phyloP scores from a whole-genome alignment of 352 stramenopile species.

The Thalassiosira hispida region DNA sequence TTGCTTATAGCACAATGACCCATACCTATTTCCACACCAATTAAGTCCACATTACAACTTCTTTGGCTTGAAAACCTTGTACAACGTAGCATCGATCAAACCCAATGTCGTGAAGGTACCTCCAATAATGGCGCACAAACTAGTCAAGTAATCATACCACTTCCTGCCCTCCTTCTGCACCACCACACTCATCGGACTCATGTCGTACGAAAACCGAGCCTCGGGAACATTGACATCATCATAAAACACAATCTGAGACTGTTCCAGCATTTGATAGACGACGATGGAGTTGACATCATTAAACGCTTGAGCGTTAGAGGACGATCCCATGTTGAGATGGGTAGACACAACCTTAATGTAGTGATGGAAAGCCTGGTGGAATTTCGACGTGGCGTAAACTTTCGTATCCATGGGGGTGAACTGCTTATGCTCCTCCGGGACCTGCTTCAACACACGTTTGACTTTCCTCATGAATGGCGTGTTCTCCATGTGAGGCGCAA shows the following conservation, averaged over 20 bases:
- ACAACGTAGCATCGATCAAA: constrained; percentile 83
- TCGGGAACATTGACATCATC: constrained; percentile 85
- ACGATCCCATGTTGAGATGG: constrained; percentile 81
- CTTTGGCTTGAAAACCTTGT: constrained; percentile 84
- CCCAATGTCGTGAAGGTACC: constrained; percentile 91
- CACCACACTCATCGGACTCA: constrained; percentile 91
- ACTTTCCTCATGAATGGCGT: constrained; percentile 55
- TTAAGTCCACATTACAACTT: constrained; percentile 66
- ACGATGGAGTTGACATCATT: constrained; percentile 88
- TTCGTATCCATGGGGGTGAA: constrained; percentile 92
- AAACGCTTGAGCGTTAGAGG: constrained; percentile 16
- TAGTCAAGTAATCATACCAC: constrained; percentile 93
- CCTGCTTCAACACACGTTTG: constrained; percentile 88
- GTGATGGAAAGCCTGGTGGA: constrained; percentile 97
- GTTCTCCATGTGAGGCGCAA: constrained; percentile 47
- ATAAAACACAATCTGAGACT: constrained; percentile 86
- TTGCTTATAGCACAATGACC: neutral
- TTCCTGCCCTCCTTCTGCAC: constrained; percentile 90
- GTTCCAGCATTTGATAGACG: constrained; percentile 86
- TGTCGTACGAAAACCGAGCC: constrained; percentile 87
- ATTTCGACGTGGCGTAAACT: constrained; percentile 90
- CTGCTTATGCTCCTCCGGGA: constrained; percentile 90
- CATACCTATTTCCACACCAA: neutral
- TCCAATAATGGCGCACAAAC: constrained; percentile 94
- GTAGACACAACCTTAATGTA: constrained; percentile 99